Base-by-base conservation (phyloP, 768 basidiomycete genomes). In the Leccinellum rugosiceps region DNA sequence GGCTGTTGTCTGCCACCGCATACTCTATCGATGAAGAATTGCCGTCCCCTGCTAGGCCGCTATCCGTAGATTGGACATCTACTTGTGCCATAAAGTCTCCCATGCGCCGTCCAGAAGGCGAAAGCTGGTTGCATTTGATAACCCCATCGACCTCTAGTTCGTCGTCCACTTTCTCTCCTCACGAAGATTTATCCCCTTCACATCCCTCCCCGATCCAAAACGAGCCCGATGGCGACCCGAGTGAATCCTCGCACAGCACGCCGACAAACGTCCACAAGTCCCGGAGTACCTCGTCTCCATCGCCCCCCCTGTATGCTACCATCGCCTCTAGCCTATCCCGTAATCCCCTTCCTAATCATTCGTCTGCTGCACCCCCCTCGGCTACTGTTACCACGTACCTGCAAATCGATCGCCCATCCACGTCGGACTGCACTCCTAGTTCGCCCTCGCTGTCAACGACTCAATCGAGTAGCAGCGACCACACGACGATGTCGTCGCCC, bases 41-140 rank as follows among this genome's bases (percentile, higher is more conserved):
- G 4, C 26, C 52, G 9, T 56, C 63, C 31, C 47, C 57, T 2
- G 59, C 48, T 25, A 48, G 34, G 52, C 45, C 57, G 4, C 46
- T 57, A 26, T 62, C 58, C 50, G 11, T 30, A 4, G 60, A 63
- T 61, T 60, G 62, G 31, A 55, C 61, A 26, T 65, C 67, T 26
- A 57, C 55, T 1, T 63, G 60, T 45, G 59, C 61, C 7, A 54
- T 48, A 53, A 65, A 52, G 46, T 50, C 50, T 11, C 47, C 66
- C 44, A 11, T 52, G 13, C 65, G 54, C 43, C 59, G 67, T 53
- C 55, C 61, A 1, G 69, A 65, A 52, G 69, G 69, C 47, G 67
- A 71, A 53, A 72, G 71, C 50, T 72, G 72, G 71, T 49, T 72
- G 15, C 66, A 67, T 48, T 49, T 72, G 53, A 61, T 65, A n/a